These are phyloP conservation scores for Royoungia palumana DNA, from an alignment of 768 basidiomycete species.

Conservation along the genomic window DNA sequence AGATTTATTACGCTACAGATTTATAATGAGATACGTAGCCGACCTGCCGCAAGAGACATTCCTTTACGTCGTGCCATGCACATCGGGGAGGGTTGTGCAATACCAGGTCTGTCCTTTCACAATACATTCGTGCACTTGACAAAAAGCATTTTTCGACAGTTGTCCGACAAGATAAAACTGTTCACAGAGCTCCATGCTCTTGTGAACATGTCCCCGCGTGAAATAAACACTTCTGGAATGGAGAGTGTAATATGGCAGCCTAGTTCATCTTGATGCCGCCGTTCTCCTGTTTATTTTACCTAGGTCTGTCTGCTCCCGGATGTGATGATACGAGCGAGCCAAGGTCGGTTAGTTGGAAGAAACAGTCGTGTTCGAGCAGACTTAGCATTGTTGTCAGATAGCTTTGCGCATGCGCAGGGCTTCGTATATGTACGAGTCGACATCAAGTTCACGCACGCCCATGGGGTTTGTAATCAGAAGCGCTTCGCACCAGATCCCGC, in stretches of 20 bases:
- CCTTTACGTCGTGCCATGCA: conserved; percentile 74
- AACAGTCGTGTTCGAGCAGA: no score
- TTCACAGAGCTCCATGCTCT: conserved; percentile 36
- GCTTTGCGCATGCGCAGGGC: no score
- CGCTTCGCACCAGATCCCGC: no score
- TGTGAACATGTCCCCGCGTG: conserved; percentile 18
- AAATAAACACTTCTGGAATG: conserved; percentile 12
- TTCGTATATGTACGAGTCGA: no score
- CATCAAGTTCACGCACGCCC: no score
- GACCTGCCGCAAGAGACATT: conserved; percentile 47
- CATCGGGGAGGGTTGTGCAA: conserved; percentile 69
- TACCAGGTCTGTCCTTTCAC: conserved; percentile 52
- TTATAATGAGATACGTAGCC: not conserved
- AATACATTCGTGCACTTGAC: not conserved
- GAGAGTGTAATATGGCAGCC: conserved; percentile 1
- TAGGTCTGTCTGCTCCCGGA: no score
- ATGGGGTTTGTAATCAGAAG: no score
- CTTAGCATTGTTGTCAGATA: no score
- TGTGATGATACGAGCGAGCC: no score
- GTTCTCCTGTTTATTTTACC: not conserved
- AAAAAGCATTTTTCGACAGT: conserved; percentile 28
- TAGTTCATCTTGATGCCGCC: not conserved
- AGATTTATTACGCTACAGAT: not conserved
- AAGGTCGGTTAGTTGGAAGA: no score
- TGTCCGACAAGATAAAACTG: conserved; percentile 42